A percentile compares a stretch with the other conserved stretches of the same genome.
Conservation (phyloP, 1,284 basidiomycete species). For the Takashimella tepidaria region DNA sequence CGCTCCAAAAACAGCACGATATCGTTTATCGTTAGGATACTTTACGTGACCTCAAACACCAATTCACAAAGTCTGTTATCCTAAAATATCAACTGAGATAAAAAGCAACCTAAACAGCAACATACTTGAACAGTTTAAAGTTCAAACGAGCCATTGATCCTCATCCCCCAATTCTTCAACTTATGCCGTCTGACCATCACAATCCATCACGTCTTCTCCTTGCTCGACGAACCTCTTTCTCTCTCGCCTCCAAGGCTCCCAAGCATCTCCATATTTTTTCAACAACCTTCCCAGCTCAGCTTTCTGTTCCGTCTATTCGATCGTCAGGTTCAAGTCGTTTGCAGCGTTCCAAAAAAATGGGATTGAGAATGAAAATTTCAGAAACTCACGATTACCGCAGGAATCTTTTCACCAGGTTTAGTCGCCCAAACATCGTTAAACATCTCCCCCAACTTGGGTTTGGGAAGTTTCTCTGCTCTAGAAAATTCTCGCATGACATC, state of each 20-base stretch:
- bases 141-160: too few relatives aligned
- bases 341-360: too few relatives aligned
- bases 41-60: too few relatives aligned
- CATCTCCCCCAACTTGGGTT: conserved; percentile 66
- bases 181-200: conserved; percentile 18
- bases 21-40: too few relatives aligned
- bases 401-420: conserved; percentile 61
- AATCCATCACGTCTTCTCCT: conserved; percentile 60
- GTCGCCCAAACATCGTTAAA: conserved; percentile 72
- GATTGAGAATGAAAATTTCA: too few relatives aligned
- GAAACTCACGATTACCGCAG: conserved; percentile 71
- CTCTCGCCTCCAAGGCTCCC: conserved; percentile 79
- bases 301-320: conserved; percentile 67
- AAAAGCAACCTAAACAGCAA: too few relatives aligned
- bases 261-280: conserved; percentile 74
- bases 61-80: too few relatives aligned
- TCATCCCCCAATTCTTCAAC: not conserved
- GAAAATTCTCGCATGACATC: conserved; percentile 74
- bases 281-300: conserved; percentile 69
- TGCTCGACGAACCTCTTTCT: conserved; percentile 72
- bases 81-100: too few relatives aligned
- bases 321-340: not conserved
- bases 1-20: too few relatives aligned
- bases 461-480: conserved; percentile 66
- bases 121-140: too few relatives aligned